phyloP scores from a whole-genome alignment of 768 basidiomycete species.

The Leccinum subgranulosum region DNA sequence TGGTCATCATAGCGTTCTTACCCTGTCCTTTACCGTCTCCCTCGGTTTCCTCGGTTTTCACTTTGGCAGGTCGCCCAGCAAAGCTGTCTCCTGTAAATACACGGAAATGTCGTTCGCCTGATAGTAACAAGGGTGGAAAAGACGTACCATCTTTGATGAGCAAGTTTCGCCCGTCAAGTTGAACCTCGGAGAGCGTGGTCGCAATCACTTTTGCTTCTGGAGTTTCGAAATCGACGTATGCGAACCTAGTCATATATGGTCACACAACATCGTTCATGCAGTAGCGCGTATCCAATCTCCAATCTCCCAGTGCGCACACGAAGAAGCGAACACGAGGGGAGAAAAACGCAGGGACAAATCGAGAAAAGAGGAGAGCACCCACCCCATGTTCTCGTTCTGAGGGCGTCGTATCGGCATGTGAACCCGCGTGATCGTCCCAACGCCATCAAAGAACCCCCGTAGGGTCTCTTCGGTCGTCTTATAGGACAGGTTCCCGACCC shows the following conservation, averaged over 20 bases:
- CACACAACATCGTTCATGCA: constrained; percentile 1
- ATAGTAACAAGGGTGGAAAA: background rate
- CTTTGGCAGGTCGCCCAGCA: constrained; percentile 56
- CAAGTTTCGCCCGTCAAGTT: constrained; percentile 79
- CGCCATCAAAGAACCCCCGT: constrained; percentile 63
- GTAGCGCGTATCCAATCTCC: too few species aligned
- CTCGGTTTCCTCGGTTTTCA: constrained; percentile 33
- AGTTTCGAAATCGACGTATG: constrained; percentile 91
- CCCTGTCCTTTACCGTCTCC: constrained; percentile 17
- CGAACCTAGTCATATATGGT: constrained; percentile 58
- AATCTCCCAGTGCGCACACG: background rate
- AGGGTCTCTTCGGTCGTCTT: constrained; percentile 80
- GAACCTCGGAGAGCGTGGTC: constrained; percentile 76
- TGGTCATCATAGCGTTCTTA: constrained; percentile 36
- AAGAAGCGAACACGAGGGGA: too few species aligned
- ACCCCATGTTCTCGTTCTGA: constrained; percentile 78
- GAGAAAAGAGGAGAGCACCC: constrained; percentile 29
- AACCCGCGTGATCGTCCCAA: constrained; percentile 73
- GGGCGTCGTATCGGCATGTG: constrained; percentile 82
- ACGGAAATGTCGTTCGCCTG: background rate
- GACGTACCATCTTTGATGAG: constrained; percentile 88
- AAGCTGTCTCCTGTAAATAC: constrained; percentile 63
- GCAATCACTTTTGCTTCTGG: constrained; percentile 71
- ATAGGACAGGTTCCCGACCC: constrained; percentile 95
- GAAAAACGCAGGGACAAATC: background rate